Evolutionary conservation across 202 grass and related monocot species (phyloP), one percentile per base, ranked within the genome.

Genomic region (Zoysia matrella): DNA sequence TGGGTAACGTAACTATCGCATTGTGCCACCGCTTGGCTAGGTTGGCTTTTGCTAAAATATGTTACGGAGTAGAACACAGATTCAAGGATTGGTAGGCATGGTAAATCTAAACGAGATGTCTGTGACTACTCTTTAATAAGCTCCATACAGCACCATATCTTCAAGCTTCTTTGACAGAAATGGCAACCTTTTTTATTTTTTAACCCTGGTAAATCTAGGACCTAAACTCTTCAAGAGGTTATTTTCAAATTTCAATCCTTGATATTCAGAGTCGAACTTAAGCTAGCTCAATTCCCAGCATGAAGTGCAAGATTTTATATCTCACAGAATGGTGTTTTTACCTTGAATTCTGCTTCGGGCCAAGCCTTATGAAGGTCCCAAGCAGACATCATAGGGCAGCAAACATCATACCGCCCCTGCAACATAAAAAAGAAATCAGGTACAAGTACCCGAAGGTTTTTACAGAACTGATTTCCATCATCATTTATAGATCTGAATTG

Each of bases 311-410:
- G 36, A 67, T 14, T 55, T 53, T 7, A 43, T 67, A 50, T 57
- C 67, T 64, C 16, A 3, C 0, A 63, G 3, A 75, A 63, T 47
- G 43, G 76, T 30, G 9, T 2, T 15, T 71, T 78, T 72, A 94
- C 93, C 80, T 99, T 94, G n/a, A 99, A 83, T 90, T 99, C 93
- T 57, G 96, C 92, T 81, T 99, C 93, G 65, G 91, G 93, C 93
- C 96, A 99, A 86, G 85, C 87, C 91, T 96, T 99, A 78, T 96
- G 93, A 80, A 99, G 93, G 90, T 99, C 93, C 96, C 96, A 96
- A 57, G 96, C 93, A 0, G 96, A 96, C 93, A 99, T 94, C 96
- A 96, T 99, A 43, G 96, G 93, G 64, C 96, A 99, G 61, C 91
- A 95, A 79, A 89, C 81, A 90, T 99, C 93, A 82, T 99, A 99